Evolutionary conservation across 768 basidiomycete genomes (phyloP).

Genomic region (Hebeloma cylindrosporum): DNA sequence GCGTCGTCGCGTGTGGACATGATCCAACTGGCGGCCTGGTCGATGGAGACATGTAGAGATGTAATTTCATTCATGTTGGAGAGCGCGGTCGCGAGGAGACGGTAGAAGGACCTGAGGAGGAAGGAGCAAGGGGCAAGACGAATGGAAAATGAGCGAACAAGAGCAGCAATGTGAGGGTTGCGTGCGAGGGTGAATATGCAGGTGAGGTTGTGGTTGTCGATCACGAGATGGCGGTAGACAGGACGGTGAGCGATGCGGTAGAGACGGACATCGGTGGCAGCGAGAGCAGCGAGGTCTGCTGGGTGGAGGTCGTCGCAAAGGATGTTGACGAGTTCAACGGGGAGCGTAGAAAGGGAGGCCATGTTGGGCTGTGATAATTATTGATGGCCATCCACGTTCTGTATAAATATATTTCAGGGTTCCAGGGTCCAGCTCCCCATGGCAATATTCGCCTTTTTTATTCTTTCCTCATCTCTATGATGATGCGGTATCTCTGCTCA

Average conservation of each 20-base stretch:
- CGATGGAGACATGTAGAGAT: slow-evolving; percentile 56
- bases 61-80: slow-evolving; percentile 59
- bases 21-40: slow-evolving; percentile 54
- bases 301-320: slow-evolving; percentile 35
- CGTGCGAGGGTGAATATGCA: slow-evolving; percentile 57
- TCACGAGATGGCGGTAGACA: slow-evolving; percentile 60
- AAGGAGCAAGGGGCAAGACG: slow-evolving; percentile 42
- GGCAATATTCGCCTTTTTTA: slow-evolving; percentile 18
- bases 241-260: slow-evolving; percentile 53
- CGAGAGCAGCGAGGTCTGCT: slow-evolving; percentile 49
- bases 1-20: slow-evolving; percentile 33
- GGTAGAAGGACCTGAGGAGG: slow-evolving; percentile 48
- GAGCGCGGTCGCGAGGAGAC: slow-evolving; percentile 51
- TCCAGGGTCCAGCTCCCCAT: slow-evolving; percentile 13
- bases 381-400: slow-evolving; percentile 5
- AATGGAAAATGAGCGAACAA: slow-evolving; percentile 64
- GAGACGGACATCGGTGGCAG: slow-evolving; percentile 42
- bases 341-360: slow-evolving; percentile 40
- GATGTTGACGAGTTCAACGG: slow-evolving; percentile 61
- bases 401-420: slow-evolving; percentile 11
- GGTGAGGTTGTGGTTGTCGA: slow-evolving; percentile 47
- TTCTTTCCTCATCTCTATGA: slow-evolving; percentile 14
- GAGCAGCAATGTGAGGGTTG: slow-evolving; percentile 54
- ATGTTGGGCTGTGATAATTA: slow-evolving; percentile 7
- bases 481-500: slow-evolving; percentile 7